Evolutionary conservation across 208 protist species (phyloP).

Genomic region (Trypanosoma caninum): DNA sequence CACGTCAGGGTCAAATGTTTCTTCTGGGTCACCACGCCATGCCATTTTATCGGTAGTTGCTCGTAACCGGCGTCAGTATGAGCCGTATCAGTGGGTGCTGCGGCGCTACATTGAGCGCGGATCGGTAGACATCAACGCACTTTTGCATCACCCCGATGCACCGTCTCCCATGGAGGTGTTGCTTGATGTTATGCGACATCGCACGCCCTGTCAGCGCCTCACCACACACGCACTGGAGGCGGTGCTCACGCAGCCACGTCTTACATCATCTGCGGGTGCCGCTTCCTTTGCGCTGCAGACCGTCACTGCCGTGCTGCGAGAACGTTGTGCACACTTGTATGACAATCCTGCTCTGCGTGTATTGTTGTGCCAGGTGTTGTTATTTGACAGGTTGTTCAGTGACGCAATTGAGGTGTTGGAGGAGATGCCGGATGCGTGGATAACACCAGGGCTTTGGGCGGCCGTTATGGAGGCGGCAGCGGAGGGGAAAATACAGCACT

Average conservation of each 20-base stretch:
- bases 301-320: conserved; percentile 13
- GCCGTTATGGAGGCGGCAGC: conserved; percentile 44
- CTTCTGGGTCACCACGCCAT: not conserved
- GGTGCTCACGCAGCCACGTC: conserved; percentile 16
- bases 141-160: conserved; percentile 64
- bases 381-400: conserved; percentile 37
- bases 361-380: conserved; percentile 48
- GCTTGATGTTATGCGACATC: conserved; percentile 39
- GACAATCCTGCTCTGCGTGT: conserved; percentile 29
- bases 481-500: conserved; percentile 58
- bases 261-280: conserved; percentile 21
- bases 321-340: conserved; percentile 39
- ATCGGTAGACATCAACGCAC: conserved; percentile 24
- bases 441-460: conserved; percentile 55
- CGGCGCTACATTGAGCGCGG: conserved; percentile 61
- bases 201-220: conserved; percentile 46
- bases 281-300: conserved; percentile 28
- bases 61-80: conserved; percentile 37
- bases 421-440: conserved; percentile 38
- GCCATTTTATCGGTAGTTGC: not conserved
- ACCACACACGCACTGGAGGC: conserved; percentile 38
- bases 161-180: conserved; percentile 56
- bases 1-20: conserved; percentile 6
- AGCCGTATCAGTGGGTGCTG: conserved; percentile 53
- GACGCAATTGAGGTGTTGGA: conserved; percentile 42